These are phyloP conservation scores for Samsoniella hepiali DNA, from an alignment of 2,329 filamentous ascomycete genomes.

Conservation along the genomic window DNA sequence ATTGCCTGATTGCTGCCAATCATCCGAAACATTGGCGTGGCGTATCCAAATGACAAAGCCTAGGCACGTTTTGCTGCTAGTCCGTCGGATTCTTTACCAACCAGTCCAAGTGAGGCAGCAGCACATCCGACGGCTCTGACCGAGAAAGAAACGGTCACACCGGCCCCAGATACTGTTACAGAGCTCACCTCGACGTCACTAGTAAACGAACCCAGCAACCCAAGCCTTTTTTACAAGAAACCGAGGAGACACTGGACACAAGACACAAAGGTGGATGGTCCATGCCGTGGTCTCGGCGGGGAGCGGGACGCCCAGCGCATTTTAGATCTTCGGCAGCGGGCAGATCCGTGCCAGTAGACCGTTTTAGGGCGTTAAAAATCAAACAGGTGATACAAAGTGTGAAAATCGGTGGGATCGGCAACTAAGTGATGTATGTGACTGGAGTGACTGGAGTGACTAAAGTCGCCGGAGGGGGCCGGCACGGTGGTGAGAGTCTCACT, in stretches of 20 bases:
- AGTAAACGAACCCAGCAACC: not conserved
- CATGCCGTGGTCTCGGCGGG: not conserved
- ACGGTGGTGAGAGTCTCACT: not conserved
- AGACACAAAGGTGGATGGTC: constrained; percentile 1
- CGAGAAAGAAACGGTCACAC: not conserved
- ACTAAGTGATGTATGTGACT: not conserved
- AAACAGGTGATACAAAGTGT: not conserved
- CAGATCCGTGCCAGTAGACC: not conserved
- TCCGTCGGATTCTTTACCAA: not conserved
- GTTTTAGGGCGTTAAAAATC: not conserved
- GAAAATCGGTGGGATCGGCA: not conserved
- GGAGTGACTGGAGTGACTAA: no score
- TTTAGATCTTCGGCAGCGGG: not conserved
- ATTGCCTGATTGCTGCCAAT: not conserved
- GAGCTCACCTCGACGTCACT: not conserved
- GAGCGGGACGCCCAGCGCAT: not conserved
- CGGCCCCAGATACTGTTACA: not conserved
- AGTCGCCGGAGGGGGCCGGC: not conserved
- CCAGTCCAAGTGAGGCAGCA: not conserved
- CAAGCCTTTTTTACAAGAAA: not conserved
- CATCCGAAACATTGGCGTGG: not conserved
- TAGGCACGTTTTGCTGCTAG: not conserved
- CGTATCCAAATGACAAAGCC: not conserved
- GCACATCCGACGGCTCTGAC: no score
- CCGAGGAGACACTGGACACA: not conserved